phyloP scores from a whole-genome alignment of 176 grass and related monocot species.

The Tuctoria greenei region DNA sequence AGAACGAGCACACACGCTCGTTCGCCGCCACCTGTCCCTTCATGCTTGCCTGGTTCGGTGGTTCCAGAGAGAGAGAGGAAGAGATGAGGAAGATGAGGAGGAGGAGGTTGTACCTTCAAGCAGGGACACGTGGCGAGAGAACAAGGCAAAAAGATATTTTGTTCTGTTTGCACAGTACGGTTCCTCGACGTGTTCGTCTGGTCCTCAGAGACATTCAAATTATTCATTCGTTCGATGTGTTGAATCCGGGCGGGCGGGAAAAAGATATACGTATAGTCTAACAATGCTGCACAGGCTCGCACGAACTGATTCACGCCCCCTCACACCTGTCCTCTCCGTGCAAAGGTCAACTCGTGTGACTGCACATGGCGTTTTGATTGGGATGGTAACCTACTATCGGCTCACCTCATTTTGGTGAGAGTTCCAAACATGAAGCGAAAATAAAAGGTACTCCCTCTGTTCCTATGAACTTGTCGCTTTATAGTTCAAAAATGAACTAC shows the following conservation, averaged over 20 bases:
- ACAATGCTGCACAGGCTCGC: constrained; percentile 1
- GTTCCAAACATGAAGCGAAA: not conserved
- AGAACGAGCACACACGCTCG: not conserved
- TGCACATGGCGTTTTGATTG: constrained; percentile 40
- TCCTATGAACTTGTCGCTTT: too few relatives aligned
- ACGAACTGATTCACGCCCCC: constrained; percentile 8
- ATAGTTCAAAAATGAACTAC: too few relatives aligned
- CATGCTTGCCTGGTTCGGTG: not conserved
- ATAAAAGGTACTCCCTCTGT: not conserved
- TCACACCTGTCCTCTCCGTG: constrained; percentile 37
- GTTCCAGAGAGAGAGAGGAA: not conserved
- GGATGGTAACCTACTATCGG: constrained; percentile 25
- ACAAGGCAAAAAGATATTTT: constrained; percentile 10
- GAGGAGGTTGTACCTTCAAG: not conserved
- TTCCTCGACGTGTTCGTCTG: not conserved
- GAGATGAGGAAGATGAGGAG: not conserved
- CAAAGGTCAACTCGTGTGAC: constrained; percentile 47
- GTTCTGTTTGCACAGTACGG: not conserved
- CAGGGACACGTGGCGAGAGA: constrained; percentile 28
- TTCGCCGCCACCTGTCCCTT: constrained; percentile 32
- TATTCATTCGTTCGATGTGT: constrained; percentile 23
- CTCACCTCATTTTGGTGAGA: too few relatives aligned
- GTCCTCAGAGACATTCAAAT: constrained; percentile 10
- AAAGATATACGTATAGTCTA: constrained; percentile 6
- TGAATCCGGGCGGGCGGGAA: not conserved